Percentiles rank a stretch among this genome's conserved stretches.
phyloP scores from a whole-genome alignment of 192 early-diverging fungal species.

The Entomortierella beljakovae region DNA sequence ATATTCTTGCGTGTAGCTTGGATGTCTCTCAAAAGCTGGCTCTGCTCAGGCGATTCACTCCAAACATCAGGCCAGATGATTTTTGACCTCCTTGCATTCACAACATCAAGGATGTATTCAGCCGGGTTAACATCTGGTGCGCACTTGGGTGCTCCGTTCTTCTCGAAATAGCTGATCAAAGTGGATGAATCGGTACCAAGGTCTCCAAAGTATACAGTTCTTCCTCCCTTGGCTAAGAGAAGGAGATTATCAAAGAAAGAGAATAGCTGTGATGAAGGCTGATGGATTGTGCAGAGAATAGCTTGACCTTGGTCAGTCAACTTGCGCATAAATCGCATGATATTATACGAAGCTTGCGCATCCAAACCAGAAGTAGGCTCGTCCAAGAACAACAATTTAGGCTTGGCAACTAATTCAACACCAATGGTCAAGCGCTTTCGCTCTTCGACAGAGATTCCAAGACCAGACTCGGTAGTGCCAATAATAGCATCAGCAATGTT shows the following conservation, averaged over 20 bases:
- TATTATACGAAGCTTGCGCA: constrained; percentile 81
- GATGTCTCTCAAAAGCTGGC: constrained; percentile 61
- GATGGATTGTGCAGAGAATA: constrained; percentile 88
- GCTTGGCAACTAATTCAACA: constrained; percentile 84
- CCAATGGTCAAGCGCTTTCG: constrained; percentile 90
- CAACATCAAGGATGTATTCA: constrained; percentile 88
- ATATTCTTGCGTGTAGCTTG: constrained; percentile 57
- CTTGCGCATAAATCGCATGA: constrained; percentile 77
- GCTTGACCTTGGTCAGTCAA: constrained; percentile 74
- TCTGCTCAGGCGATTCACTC: constrained; percentile 66
- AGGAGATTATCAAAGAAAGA: constrained; percentile 87
- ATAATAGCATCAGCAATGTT: constrained; percentile 78
- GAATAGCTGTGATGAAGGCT: constrained; percentile 87
- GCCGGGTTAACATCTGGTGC: constrained; percentile 79
- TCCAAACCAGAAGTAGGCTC: constrained; percentile 91
- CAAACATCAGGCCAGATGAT: constrained; percentile 83
- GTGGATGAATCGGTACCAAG: constrained; percentile 73
- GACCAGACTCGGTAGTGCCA: constrained; percentile 73
- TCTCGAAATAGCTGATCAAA: constrained; percentile 81
- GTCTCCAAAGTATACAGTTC: constrained; percentile 85
- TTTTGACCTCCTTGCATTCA: constrained; percentile 68
- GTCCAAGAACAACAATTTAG: constrained; percentile 87
- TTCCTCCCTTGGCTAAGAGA: constrained; percentile 82
- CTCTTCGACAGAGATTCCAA: constrained; percentile 90
- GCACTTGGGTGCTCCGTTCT: constrained; percentile 75